These are phyloP conservation scores for Erythrophleum fordii DNA, from an alignment of 306 rosid species.

Conservation along the genomic window DNA sequence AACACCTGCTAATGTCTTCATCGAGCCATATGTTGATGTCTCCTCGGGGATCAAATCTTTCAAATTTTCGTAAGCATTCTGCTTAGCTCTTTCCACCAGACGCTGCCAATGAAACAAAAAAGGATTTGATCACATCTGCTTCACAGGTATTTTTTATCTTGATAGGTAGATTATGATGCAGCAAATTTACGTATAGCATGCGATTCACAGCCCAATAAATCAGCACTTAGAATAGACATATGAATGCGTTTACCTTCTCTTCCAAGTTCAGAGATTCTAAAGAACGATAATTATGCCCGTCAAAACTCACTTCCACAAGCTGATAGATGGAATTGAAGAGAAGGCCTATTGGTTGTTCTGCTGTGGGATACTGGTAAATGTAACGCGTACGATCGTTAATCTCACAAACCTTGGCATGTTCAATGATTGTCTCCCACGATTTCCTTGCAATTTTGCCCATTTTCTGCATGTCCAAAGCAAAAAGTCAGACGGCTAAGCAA, in stretches of 20 bases:
- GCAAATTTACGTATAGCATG: background rate
- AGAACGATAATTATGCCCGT: slow-evolving; percentile 18
- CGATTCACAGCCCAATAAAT: background rate
- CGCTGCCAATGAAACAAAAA: slow-evolving; percentile 12
- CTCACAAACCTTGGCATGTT: slow-evolving; percentile 52
- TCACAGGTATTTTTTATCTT: background rate
- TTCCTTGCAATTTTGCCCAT: slow-evolving; percentile 31
- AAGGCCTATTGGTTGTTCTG: background rate
- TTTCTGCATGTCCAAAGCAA: slow-evolving; percentile 46
- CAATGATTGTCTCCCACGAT: slow-evolving; percentile 46
- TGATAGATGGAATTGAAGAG: slow-evolving; percentile 45
- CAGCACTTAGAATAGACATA: background rate
- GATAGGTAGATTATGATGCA: background rate
- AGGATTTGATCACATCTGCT: slow-evolving; percentile 8
- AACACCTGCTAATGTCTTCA: background rate
- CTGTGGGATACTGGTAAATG: background rate
- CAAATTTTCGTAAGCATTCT: slow-evolving; percentile 1
- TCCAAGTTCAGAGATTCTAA: slow-evolving; percentile 6
- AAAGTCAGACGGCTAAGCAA: slow-evolving; percentile 17
- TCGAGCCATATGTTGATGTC: background rate
- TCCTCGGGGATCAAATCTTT: background rate
- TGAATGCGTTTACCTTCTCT: slow-evolving; percentile 31
- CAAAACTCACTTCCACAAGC: slow-evolving; percentile 36
- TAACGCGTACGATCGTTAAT: slow-evolving; percentile 28
- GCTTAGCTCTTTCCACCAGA: background rate